phyloP scores from a whole-genome alignment of 768 basidiomycete genomes.

The Trametes sanguinea region DNA sequence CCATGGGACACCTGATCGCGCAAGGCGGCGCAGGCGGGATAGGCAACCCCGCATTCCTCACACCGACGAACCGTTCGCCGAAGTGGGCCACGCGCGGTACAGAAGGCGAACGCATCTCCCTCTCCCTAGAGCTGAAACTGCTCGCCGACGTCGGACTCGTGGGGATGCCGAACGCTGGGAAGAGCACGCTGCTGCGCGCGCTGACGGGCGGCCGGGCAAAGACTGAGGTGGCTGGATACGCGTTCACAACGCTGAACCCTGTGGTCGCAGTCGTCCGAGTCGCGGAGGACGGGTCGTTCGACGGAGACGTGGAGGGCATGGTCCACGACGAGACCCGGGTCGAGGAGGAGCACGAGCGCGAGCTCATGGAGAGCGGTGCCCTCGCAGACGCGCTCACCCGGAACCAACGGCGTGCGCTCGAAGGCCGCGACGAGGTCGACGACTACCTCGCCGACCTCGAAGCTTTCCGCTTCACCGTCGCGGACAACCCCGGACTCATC shows the following conservation, averaged over 20 bases:
- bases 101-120: constrained; percentile 73
- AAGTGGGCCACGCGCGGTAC: constrained; percentile 83
- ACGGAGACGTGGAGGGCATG: constrained; percentile 52
- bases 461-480: constrained; percentile 87
- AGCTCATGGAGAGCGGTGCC: constrained; percentile 52
- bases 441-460: constrained; percentile 45
- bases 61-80: constrained; percentile 70
- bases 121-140: constrained; percentile 91
- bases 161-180: constrained; percentile 93
- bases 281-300: constrained; percentile 74
- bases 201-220: constrained; percentile 84
- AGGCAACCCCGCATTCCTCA: constrained; percentile 87
- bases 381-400: constrained; percentile 52
- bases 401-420: constrained; percentile 40
- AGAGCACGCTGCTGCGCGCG: constrained; percentile 89
- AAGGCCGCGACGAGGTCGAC: neutral
- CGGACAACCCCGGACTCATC: constrained; percentile 96
- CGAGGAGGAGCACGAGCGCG: constrained; percentile 50
- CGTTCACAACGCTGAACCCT: constrained; percentile 95
- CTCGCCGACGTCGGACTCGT: constrained; percentile 95
- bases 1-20: constrained; percentile 66
- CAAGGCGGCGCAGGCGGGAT: constrained; percentile 79
- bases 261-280: constrained; percentile 89
- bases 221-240: constrained; percentile 85
- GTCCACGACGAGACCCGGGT: constrained; percentile 69